Evolutionary conservation across 2,329 filamentous ascomycete genomes (phyloP).

Genomic region (Trichoderma breve): DNA sequence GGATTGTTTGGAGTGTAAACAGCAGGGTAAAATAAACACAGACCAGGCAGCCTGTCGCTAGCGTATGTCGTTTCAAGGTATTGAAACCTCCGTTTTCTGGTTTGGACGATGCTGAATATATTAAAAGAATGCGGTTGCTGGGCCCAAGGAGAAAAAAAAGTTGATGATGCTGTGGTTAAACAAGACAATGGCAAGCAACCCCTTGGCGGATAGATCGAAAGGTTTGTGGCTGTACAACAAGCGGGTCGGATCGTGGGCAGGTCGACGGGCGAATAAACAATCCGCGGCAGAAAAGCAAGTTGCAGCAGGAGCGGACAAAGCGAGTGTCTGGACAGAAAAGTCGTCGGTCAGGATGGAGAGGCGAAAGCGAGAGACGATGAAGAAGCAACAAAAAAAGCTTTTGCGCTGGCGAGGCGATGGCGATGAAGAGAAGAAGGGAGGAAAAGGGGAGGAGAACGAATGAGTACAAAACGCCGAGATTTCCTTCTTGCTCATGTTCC

Average conservation of each 20-base stretch:
- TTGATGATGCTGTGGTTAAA: neutral
- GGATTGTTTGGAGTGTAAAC: neutral
- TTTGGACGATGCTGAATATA: neutral
- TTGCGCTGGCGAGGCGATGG: constrained; percentile 7
- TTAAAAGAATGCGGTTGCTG: neutral
- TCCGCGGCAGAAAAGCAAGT: neutral
- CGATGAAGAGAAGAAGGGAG: constrained; percentile 18
- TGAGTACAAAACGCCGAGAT: constrained; percentile 42
- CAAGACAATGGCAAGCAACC: constrained; percentile 1
- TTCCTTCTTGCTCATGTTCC: neutral
- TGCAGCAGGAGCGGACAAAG: neutral
- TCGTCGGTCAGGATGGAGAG: constrained; percentile 8
- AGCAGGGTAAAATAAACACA: neutral
- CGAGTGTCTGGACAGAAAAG: constrained; percentile 21
- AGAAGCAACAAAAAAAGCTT: neutral
- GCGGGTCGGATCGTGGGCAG: constrained; percentile 17
- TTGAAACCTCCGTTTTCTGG: neutral
- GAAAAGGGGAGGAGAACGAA: constrained; percentile 34
- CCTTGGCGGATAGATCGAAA: constrained; percentile 5
- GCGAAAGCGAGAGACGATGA: constrained; percentile 26
- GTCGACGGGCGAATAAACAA: neutral
- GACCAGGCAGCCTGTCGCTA: neutral
- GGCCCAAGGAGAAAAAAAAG: neutral
- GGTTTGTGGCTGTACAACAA: constrained; percentile 17
- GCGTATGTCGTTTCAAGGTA: neutral